phyloP scores from a whole-genome alignment of 805 yeast species.

The Zygotorulaspora chibaensis region DNA sequence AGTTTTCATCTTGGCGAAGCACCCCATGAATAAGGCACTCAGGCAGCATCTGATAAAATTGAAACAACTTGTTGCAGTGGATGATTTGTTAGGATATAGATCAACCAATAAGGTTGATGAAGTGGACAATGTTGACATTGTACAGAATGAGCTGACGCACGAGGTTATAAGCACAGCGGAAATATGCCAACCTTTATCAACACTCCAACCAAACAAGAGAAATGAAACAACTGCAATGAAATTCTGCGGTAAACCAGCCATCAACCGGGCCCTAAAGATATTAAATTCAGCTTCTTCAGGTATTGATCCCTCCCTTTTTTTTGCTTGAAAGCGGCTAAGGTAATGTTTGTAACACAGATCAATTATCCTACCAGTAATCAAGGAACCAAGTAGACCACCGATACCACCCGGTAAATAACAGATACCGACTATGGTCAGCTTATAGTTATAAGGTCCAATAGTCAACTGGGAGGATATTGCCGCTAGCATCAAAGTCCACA shows the following conservation, averaged over 20 bases:
- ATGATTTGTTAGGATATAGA: slow-evolving; percentile 61
- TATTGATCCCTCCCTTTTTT: slow-evolving; percentile 24
- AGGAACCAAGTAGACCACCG: slow-evolving; percentile 60
- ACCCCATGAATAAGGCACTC: slow-evolving; percentile 68
- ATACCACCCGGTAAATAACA: slow-evolving; percentile 73
- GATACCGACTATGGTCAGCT: slow-evolving; percentile 56
- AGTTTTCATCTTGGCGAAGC: slow-evolving; percentile 54
- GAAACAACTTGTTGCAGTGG: slow-evolving; percentile 67
- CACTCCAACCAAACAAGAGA: slow-evolving; percentile 69
- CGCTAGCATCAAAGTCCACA: slow-evolving; percentile 67
- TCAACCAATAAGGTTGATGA: slow-evolving; percentile 68
- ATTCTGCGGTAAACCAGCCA: slow-evolving; percentile 43
- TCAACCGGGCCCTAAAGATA: slow-evolving; percentile 50
- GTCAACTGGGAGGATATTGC: slow-evolving; percentile 55
- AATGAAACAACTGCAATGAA: slow-evolving; percentile 40
- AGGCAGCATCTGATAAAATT: slow-evolving; percentile 67
- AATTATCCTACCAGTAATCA: slow-evolving; percentile 52
- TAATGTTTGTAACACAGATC: slow-evolving; percentile 45
- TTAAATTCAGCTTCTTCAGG: slow-evolving; percentile 41
- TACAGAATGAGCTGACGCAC: slow-evolving; percentile 52
- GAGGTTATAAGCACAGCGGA: slow-evolving; percentile 55
- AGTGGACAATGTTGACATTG: slow-evolving; percentile 52
- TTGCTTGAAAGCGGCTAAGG: slow-evolving; percentile 23
- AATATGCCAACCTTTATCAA: slow-evolving; percentile 46
- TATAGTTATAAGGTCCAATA: slow-evolving; percentile 44